Base-by-base conservation (phyloP, 2,329 filamentous ascomycete species). In the Trichoderma oligosporum region DNA sequence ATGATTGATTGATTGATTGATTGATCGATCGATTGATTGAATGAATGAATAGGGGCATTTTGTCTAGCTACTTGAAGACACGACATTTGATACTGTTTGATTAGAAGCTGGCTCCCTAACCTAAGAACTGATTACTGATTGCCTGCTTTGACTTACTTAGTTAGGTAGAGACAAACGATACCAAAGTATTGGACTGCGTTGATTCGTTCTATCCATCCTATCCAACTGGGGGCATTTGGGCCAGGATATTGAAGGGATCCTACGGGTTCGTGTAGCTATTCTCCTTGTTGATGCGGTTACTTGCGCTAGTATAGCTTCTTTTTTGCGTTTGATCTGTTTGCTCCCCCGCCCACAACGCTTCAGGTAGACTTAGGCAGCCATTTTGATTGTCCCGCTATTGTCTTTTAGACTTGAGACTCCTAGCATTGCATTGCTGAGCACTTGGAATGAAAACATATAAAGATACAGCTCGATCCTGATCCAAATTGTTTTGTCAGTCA, bases 311-410 rank as follows among this genome's bases (percentile, higher is more conserved):
- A 4, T 41, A 12, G 38, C 38, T n/a, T 29, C 16, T 18, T 16
- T 22, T 11, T 8, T 12, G 29, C n/a, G 29, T 35, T 38, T 45
- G n/a, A 9, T 12, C 42, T 14, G 24, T 45, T 45, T 29, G 4
- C n/a, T 45, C 42, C 42, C 42, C 42, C 46, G 29, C 46, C 18
- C 20, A n/a, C n/a, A n/a, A 6, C 18, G 20, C 33, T 36, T 35
- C n/a, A 49, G 46, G 46, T 33, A 49, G 38, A 12, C 33, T n/a
- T 33, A 18, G 38, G 38, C 38, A 41, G 38, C 38, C 38, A 41
- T 20, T 36, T 27, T 49, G 22, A 6, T 5, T 48, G 46, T 49
- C 46, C 46, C 46, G 38, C 46, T 49, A n/a, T 49, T 20, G 46
- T 20, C n/a, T 16, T 18, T n/a, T n/a, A n/a, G n/a, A n/a, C n/a